Conservation (phyloP, 2,329 filamentous ascomycete species). For the Parastagonospora nodorum region DNA sequence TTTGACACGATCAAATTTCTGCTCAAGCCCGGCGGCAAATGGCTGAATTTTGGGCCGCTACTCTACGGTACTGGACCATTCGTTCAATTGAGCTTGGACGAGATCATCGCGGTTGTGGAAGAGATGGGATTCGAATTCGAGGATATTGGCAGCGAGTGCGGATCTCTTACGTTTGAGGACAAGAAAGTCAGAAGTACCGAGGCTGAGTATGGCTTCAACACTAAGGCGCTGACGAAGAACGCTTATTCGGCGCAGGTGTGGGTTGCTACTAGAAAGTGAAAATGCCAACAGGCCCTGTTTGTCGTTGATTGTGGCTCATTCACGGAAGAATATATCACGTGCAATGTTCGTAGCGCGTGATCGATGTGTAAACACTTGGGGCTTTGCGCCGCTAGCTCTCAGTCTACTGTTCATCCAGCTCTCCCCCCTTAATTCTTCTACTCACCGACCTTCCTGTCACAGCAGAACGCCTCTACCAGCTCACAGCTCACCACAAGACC, state of each 20-base stretch:
- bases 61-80: slow-evolving; percentile 61
- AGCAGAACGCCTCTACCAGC: no score
- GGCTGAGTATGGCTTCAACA: slow-evolving; percentile 60
- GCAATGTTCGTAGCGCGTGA: not conserved
- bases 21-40: slow-evolving; percentile 55
- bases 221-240: slow-evolving; percentile 56
- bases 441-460: no score
- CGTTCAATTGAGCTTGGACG: slow-evolving; percentile 61
- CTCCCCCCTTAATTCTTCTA: no score
- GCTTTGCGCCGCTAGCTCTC: no score
- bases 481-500: no score
- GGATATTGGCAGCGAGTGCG: slow-evolving; percentile 50
- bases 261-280: slow-evolving; percentile 49
- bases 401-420: no score
- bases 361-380: no score
- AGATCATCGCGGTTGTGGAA: slow-evolving; percentile 56
- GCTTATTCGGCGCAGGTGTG: slow-evolving; percentile 62
- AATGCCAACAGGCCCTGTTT: no score
- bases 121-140: slow-evolving; percentile 59
- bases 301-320: not conserved
- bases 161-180: slow-evolving; percentile 50
- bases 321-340: not conserved
- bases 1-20: slow-evolving; percentile 59
- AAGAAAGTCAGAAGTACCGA: slow-evolving; percentile 52
- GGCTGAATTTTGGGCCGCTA: slow-evolving; percentile 63